Base-by-base conservation (phyloP, 2,329 filamentous ascomycete species). In the Penicillium griseofulvum region DNA sequence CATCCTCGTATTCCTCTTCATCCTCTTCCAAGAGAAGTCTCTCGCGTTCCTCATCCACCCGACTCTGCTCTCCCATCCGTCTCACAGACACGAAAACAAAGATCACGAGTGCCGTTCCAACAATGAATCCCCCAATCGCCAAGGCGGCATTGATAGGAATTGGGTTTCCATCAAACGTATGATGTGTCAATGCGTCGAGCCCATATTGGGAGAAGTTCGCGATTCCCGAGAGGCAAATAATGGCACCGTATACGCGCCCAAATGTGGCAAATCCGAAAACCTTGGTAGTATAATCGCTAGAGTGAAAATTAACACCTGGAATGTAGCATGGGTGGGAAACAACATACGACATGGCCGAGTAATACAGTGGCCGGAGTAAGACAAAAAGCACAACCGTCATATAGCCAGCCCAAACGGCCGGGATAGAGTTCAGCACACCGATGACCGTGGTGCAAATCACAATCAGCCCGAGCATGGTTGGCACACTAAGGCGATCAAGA, bases 201-300 rank as follows among this genome's bases (percentile, higher is more conserved):
- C 83, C 89, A 6, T 87, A 88, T 73, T 96, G 91, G 1, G 83
- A 84, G 69, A 97, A 91, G 71, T 94, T 96, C 66, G 90, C 81
- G 1, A 96, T 71, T 0, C 92, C 92, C 0, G 90, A 87, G 2
- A 94, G 76, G 71, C 90, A 95, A 65, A 96, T 96, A 64, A 96
- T 90, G 11, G 91, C 81, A 5, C 92, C 92, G 74, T 96, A 96
- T 29, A 96, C 90, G 44, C 89, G 94, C 38, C 91, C 91, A 65
- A 96, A 97, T 0, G 91, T 96, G 53, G 87, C 82, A 75, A 96
- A 96, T 14, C 91, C 91, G 69, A 96, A 96, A 31, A 96, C 90
- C 74, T 96, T 96, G 61, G 90, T 91, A 14, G 85, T 84, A 71
- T 95, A 96, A 76, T 96, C 91, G 26, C 81, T 81, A 22, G 9